Base-by-base conservation (phyloP, 208 protist species). In the Trichomonas tenax region DNA sequence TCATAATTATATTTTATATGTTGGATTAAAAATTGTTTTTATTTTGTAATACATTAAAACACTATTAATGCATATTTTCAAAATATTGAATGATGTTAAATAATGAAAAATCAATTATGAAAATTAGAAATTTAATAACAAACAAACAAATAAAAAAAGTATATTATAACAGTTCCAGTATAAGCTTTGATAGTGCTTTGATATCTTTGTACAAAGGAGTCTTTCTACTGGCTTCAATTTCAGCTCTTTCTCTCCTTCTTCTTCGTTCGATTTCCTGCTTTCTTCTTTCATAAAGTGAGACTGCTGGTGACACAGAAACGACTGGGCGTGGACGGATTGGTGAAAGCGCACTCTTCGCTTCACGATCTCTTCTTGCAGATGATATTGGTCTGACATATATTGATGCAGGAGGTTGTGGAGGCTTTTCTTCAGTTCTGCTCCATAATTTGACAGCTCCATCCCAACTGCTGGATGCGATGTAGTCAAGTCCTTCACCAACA, bases 361-460 rank as follows among this genome's bases (percentile, higher is more conserved):
- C 34, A 38, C 44, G 48, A 38, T 38, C 34, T 14, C 26, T 48
- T 4, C 40, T 89, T 48, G 34, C 40, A n/a, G 23, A 44, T 0
- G 9, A 38, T 23, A 41, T 40, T 23, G 26, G 26, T 34, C 26
- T 84, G 10, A 84, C 81, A 58, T 48, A 46, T n/a, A 51, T 93
- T 51, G 40, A 51, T 38, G 40, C 15, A 1, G 40, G 45, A 48
- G 45, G 26, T 38, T 21, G 17, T 38, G 34, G 11, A 93, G 14
- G 14, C 17, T 93, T 51, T 10, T n/a, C 15, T 9, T 93, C 86
- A 38, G 3, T 9, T 93, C 44, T 93, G n/a, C 14, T 41, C 86
- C 86, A 93, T 48, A 93, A n/a, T 93, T 93, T 93, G 17, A 93
- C 44, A 26, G 40, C 86, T n/a, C 86, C 40, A 93, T 93, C 44